Evolutionary conservation across 176 grass and related monocot species (phyloP), one percentile per base, ranked within the genome.

Genomic region (Raddia guianensis): DNA sequence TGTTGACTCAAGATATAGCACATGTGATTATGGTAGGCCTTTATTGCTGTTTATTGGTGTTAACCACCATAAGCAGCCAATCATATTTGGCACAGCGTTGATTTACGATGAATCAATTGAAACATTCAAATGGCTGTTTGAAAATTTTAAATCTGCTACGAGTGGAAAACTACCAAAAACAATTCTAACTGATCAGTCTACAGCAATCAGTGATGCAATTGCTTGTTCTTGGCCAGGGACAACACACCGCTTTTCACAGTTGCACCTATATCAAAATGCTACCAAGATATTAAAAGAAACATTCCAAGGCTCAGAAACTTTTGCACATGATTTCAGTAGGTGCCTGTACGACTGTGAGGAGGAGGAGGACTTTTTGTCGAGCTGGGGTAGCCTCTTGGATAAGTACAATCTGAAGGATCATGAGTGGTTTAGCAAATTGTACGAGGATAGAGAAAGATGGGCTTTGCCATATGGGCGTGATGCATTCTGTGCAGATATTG

Each of bases 361-460:
- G 66, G 91, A 97, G 75, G 84, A 70, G 8, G 85, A 86, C 45
- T 91, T 97, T 68, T 56, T 86, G 16, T 78, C 85, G 42, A 75
- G 78, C 59, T 97, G 94, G 94, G 82, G 86, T 52, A 81, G 75
- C 14, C 73, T 97, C 68, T 87, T 51, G 44, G 91, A 64, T 55
- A 97, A 91, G 74, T 94, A 97, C 81, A 88, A 86, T 84, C 49
- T 97, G 14, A 94, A 97, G 68, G 84, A 90, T 63, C 91, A 94
- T 35, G 89, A 94, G 14, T 97, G 94, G 94, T 61, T 94, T 66
- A 72, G 54, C 79, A 91, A 94, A 78, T 84, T 97, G 59, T 94
- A 88, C 4, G 44, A 71, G 72, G 89, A 91, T 37, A 97, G 85
- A 77, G 84, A 94, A 82, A 97, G 84, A 68, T 94, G 94, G 91